phyloP scores from a whole-genome alignment of 202 grass and related monocot genomes.

The Panicum hallii region DNA sequence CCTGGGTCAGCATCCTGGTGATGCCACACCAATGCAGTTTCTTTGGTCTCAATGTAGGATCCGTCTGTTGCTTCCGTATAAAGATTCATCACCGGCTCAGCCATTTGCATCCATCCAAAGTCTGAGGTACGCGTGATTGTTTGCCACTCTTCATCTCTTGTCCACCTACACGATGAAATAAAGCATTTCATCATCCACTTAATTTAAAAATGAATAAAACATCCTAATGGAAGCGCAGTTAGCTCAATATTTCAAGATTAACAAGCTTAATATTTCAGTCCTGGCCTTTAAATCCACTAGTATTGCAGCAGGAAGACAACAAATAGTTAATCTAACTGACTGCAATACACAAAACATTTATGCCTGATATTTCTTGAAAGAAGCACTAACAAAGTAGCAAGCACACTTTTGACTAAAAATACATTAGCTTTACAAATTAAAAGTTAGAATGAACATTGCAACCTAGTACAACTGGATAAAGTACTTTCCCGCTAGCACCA shows the following conservation, averaged over 20 bases:
- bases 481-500: slow-evolving; percentile 1
- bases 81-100: slow-evolving; percentile 83
- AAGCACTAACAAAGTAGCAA: slow-evolving; percentile 20
- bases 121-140: slow-evolving; percentile 52
- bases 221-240: background rate
- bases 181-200: slow-evolving; percentile 43
- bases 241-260: slow-evolving; percentile 1
- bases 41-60: slow-evolving; percentile 77
- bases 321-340: background rate
- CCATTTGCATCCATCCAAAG: slow-evolving; percentile 86
- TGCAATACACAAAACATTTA: background rate
- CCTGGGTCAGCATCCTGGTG: slow-evolving; percentile 88
- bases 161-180: slow-evolving; percentile 61
- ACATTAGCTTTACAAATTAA: background rate
- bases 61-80: slow-evolving; percentile 91
- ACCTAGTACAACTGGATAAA: background rate
- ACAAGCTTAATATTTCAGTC: background rate
- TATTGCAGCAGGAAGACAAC: background rate
- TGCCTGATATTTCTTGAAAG: background rate
- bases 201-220: background rate
- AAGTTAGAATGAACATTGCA: background rate
- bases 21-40: slow-evolving; percentile 91
- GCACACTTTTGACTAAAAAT: slow-evolving; percentile 12
- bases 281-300: background rate
- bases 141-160: slow-evolving; percentile 67